A percentile compares a stretch with the other conserved stretches of the same genome.
These are phyloP conservation scores for Aquilaria malaccensis DNA, from an alignment of 345 rosid species.

Conservation along the genomic window DNA sequence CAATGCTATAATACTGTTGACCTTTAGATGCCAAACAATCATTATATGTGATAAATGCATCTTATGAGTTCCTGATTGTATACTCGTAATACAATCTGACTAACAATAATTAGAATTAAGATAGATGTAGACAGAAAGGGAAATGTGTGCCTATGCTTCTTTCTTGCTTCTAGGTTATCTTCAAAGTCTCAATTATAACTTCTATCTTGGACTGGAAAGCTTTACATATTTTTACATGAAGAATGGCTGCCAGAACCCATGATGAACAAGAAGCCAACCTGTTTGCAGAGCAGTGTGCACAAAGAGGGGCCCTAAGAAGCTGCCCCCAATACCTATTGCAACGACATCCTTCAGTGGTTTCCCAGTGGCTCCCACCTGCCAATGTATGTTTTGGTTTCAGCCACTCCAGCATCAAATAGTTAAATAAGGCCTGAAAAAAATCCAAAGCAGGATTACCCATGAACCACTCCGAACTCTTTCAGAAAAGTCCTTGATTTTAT, in stretches of 20 bases:
- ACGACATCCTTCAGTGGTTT: slow-evolving; percentile 77
- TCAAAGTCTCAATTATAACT: too few relatives aligned
- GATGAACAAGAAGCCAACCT: slow-evolving; percentile 33
- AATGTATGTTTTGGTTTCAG: slow-evolving; percentile 18
- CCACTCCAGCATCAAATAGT: slow-evolving; percentile 7
- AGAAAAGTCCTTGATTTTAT: slow-evolving; percentile 81
- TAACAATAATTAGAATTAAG: too few relatives aligned
- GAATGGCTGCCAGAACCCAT: neutral
- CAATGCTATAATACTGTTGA: too few relatives aligned
- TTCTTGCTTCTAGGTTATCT: too few relatives aligned
- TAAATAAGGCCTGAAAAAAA: slow-evolving; percentile 9
- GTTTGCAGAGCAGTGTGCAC: slow-evolving; percentile 94
- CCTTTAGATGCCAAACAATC: too few relatives aligned
- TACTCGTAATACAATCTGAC: too few relatives aligned
- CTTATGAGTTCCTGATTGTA: too few relatives aligned
- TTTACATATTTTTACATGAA: slow-evolving; percentile 4
- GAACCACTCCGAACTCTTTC: slow-evolving; percentile 83
- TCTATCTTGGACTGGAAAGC: neutral
- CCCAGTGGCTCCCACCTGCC: slow-evolving; percentile 93
- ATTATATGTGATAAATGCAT: too few relatives aligned
- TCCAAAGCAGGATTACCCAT: slow-evolving; percentile 50
- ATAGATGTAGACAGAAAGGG: too few relatives aligned
- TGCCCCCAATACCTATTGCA: slow-evolving; percentile 94
- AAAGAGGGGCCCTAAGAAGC: slow-evolving; percentile 95
- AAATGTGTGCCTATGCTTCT: too few relatives aligned